Percentiles rank a stretch among this genome's conserved stretches.
phyloP scores from a whole-genome alignment of 2,329 filamentous ascomycete genomes.

The Talaromyces marneffei region DNA sequence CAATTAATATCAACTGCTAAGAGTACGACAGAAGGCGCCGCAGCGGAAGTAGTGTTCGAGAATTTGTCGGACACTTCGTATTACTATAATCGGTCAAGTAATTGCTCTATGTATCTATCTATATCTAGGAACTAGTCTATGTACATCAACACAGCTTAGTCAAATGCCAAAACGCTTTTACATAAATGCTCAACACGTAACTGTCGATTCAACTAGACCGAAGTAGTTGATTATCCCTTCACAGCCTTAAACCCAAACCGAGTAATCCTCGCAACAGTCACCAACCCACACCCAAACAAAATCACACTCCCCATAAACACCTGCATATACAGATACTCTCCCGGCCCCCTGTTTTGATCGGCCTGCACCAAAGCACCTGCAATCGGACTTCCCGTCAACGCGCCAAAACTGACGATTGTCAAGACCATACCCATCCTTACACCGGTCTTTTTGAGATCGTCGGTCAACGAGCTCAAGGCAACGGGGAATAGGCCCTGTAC shows the following conservation, averaged over 20 bases:
- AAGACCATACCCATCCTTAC: slow-evolving; percentile 55
- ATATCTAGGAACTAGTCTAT: too few species aligned
- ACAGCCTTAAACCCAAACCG: slow-evolving; percentile 33
- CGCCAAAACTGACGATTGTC: slow-evolving; percentile 49
- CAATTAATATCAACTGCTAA: too few species aligned
- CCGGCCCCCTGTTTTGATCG: slow-evolving; percentile 25
- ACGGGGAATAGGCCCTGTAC: slow-evolving; percentile 53
- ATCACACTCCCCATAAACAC: slow-evolving; percentile 46
- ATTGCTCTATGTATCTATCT: too few species aligned
- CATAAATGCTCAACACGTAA: background rate
- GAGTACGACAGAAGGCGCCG: background rate
- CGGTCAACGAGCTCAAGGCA: slow-evolving; percentile 50
- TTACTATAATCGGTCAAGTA: too few species aligned
- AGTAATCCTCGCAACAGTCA: slow-evolving; percentile 38
- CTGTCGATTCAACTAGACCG: background rate
- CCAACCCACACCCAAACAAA: slow-evolving; percentile 38
- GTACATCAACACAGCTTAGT: too few species aligned
- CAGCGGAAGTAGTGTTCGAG: background rate
- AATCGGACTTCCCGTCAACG: slow-evolving; percentile 51
- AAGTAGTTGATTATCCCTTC: slow-evolving; percentile 24
- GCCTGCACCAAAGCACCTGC: slow-evolving; percentile 48
- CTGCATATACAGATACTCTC: slow-evolving; percentile 48
- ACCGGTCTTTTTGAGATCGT: slow-evolving; percentile 49
- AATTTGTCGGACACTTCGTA: background rate
- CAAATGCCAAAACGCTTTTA: too few species aligned